Percentiles rank a stretch among this genome's conserved stretches.
Conservation (phyloP, 768 basidiomycete genomes). For the Lyophyllum shimeji region DNA sequence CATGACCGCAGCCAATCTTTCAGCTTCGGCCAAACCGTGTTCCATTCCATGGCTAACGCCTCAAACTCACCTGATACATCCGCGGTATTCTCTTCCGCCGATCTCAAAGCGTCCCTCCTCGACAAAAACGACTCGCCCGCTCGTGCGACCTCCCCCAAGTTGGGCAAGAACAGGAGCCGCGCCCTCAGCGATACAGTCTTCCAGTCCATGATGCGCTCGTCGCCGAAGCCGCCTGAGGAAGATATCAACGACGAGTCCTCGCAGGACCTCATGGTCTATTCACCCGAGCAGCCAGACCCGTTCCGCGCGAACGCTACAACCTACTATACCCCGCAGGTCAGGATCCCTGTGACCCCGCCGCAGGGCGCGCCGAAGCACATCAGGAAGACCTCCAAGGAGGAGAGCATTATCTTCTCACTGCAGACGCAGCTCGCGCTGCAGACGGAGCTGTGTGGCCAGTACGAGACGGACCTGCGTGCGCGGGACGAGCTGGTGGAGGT, state of each 20-base stretch:
- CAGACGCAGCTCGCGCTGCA: slow-evolving; percentile 77
- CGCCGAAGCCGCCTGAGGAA: slow-evolving; percentile 46
- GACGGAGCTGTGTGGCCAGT: slow-evolving; percentile 73
- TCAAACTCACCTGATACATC: slow-evolving; percentile 20
- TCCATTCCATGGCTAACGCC: slow-evolving; percentile 47
- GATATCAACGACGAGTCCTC: slow-evolving; percentile 65
- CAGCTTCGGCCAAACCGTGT: slow-evolving; percentile 63
- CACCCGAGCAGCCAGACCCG: slow-evolving; percentile 57
- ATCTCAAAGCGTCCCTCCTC: slow-evolving; percentile 30
- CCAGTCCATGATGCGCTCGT: slow-evolving; percentile 50
- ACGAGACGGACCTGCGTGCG: slow-evolving; percentile 70
- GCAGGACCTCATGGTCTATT: slow-evolving; percentile 48
- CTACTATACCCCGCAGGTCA: slow-evolving; percentile 74
- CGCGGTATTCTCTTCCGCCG: slow-evolving; percentile 28
- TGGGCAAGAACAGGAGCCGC: slow-evolving; percentile 43
- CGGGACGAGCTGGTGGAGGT: slow-evolving; percentile 71
- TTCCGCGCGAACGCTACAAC: slow-evolving; percentile 73
- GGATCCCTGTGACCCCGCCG: slow-evolving; percentile 69
- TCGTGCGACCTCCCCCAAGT: slow-evolving; percentile 23
- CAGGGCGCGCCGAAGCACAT: slow-evolving; percentile 41
- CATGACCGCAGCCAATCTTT: slow-evolving; percentile 69
- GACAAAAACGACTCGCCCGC: slow-evolving; percentile 23
- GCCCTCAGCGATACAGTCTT: slow-evolving; percentile 67
- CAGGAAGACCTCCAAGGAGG: slow-evolving; percentile 68
- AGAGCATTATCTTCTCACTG: slow-evolving; percentile 68